Evolutionary conservation across 108 stramenopile genomes (phyloP).

Genomic region (Licmophora abbreviata): DNA sequence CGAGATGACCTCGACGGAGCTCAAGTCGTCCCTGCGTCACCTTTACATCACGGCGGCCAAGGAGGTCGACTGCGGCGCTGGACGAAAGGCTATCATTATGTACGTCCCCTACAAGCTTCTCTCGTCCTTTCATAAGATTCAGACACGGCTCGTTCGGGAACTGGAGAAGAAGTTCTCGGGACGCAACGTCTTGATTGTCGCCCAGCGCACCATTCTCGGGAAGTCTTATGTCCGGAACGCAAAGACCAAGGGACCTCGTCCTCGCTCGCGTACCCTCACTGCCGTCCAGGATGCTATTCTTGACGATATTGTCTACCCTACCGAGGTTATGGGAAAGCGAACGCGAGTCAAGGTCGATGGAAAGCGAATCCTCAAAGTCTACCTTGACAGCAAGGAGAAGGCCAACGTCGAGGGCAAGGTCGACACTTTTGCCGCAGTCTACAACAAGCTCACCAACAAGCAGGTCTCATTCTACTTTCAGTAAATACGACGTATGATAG

Average conservation of each 20-base stretch:
- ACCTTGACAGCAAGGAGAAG: conserved; percentile 94
- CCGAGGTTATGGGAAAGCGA: conserved; percentile 99
- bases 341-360: conserved; percentile 96
- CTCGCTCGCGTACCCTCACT: conserved; percentile 95
- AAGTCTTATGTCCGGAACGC: conserved; percentile 85
- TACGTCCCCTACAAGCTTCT: conserved; percentile 98
- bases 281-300: conserved; percentile 97
- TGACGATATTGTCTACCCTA: conserved; percentile 98
- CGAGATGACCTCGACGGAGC: conserved; percentile 88
- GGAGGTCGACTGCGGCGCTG: conserved; percentile 89
- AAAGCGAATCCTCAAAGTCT: conserved; percentile 92
- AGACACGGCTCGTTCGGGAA: conserved; percentile 93
- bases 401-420: conserved; percentile 94
- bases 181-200: conserved; percentile 93
- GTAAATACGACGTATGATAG: conserved; percentile 16
- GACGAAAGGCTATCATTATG: conserved; percentile 91
- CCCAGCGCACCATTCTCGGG: conserved; percentile 97
- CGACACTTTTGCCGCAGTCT: conserved; percentile 95
- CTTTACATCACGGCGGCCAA: conserved; percentile 98
- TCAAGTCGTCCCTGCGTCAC: conserved; percentile 79
- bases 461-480: conserved; percentile 87
- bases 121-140: conserved; percentile 94
- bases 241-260: conserved; percentile 90
- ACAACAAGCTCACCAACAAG: conserved; percentile 99
- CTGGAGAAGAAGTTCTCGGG: conserved; percentile 99